These are phyloP conservation scores for Verticillium zaregamsianum DNA, from an alignment of 2,329 filamentous ascomycete species.

Conservation along the genomic window DNA sequence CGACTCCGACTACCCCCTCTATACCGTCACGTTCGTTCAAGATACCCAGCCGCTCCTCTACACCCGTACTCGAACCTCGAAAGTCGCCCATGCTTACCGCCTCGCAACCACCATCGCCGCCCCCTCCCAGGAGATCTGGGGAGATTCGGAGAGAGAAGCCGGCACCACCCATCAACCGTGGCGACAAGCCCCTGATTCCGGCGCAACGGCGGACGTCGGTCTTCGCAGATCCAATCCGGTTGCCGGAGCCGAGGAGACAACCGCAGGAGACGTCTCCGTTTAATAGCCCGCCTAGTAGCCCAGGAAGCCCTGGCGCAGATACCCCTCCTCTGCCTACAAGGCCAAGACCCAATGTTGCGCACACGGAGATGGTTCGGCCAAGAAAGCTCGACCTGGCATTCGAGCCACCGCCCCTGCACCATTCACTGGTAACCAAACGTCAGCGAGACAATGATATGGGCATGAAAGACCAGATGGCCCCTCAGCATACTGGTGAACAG, in stretches of 20 bases:
- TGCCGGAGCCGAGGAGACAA: constrained; percentile 28
- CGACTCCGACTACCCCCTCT: constrained; percentile 35
- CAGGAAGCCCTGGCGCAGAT: constrained; percentile 53
- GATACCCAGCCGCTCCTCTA: constrained; percentile 52
- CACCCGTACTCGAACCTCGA: constrained; percentile 43
- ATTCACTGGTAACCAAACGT: constrained; percentile 37
- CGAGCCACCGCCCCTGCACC: constrained; percentile 52
- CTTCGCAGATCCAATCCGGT: constrained; percentile 16
- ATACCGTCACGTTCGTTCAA: constrained; percentile 42
- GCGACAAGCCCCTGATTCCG: constrained; percentile 57
- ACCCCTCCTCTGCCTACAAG: constrained; percentile 46
- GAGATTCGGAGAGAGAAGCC: constrained; percentile 51
- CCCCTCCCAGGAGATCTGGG: constrained; percentile 58
- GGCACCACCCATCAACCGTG: constrained; percentile 75
- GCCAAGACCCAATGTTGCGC: constrained; percentile 22
- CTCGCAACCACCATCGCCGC: constrained; percentile 57
- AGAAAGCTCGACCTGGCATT: constrained; percentile 31
- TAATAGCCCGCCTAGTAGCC: constrained; percentile 76
- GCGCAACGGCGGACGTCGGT: constrained; percentile 16
- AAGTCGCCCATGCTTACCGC: constrained; percentile 43
- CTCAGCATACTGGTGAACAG: constrained; percentile 37
- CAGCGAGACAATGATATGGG: constrained; percentile 38
- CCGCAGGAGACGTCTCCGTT: constrained; percentile 67
- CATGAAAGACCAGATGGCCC: constrained; percentile 28
- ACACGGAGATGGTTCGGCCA: constrained; percentile 22